Percentiles rank a stretch among this genome's conserved stretches.
These are phyloP conservation scores for Cercospora sp. DNA, from an alignment of 2,329 filamentous ascomycete genomes.

Conservation along the genomic window DNA sequence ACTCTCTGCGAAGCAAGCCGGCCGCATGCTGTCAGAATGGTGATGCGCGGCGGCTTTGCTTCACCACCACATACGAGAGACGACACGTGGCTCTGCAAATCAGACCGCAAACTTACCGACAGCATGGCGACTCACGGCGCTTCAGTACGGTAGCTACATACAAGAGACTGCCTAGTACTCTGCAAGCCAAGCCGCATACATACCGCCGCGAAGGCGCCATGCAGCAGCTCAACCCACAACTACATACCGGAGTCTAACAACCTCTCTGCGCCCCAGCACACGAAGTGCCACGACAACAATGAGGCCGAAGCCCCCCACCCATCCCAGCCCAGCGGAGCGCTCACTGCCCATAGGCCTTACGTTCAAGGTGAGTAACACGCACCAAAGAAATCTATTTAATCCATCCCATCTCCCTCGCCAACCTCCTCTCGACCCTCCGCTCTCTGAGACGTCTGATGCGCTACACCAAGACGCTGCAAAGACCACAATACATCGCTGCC, in stretches of 20 bases:
- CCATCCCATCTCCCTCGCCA: not conserved
- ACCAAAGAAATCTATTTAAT: not conserved
- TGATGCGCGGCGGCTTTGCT: not conserved
- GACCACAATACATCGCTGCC: constrained; percentile 1
- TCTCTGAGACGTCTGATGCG: not conserved
- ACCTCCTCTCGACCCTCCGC: not conserved
- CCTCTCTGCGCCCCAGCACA: not conserved
- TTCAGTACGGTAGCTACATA: not conserved
- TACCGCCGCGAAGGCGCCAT: not conserved
- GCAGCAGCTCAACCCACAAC: not conserved
- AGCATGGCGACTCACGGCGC: not conserved
- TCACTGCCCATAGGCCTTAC: constrained; percentile 2
- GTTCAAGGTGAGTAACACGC: not conserved
- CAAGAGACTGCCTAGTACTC: not conserved
- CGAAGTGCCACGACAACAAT: not conserved
- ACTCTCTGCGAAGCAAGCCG: not conserved
- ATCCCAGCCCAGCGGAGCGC: not conserved
- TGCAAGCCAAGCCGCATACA: not conserved
- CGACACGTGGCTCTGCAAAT: not conserved
- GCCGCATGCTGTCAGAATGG: not conserved
- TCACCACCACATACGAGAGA: not conserved
- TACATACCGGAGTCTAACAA: not conserved
- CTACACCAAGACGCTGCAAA: not conserved
- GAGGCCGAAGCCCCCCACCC: constrained; percentile 1
- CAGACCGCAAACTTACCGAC: not conserved